Base-by-base conservation (phyloP, 768 basidiomycete species). In the Auricularia auricula-judae region DNA sequence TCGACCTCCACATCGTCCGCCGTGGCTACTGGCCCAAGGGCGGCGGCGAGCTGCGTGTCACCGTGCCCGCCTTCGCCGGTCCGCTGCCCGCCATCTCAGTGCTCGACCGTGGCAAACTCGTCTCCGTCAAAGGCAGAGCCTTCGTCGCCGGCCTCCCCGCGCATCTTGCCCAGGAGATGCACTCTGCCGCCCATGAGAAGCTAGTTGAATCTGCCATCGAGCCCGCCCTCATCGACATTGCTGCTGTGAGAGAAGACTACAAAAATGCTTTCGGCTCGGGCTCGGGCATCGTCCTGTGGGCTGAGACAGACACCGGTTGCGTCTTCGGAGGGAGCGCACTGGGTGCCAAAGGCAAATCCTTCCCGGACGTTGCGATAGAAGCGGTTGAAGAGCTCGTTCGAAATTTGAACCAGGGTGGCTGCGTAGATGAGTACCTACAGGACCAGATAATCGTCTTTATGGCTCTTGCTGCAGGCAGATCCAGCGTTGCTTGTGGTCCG, bases 361-460 rank as follows among this genome's bases (percentile, higher is more conserved):
- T 84, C 0, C 73, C 72, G 61, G 66, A 67, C 2, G 80, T 88
- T 8, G 91, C 89, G 18, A 94, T 78, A 53, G 79, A 80, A 64
- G 89, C 89, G 21, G 89, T 86, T 2, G 70, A 76, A 14, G 83
- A 86, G 66, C 72, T 91, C 8, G 69, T 83, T 42, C 76, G 76
- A 65, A 88, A 84, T 59, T 69, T 91, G 64, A 72, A 78, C 12
- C 79, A 82, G n/a, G 86, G 80, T 4, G 88, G 88, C 35, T 88
- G 86, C 67, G 85, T 91, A 1, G 90, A 92, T 66, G 89, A 82
- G 65, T 76, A 81, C 70, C 64, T 83, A 69, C 82, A 88, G 80
- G 90, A 92, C 72, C 89, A 91, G 70, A 85, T 91, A 21, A 84
- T 91, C 58, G 81, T 91, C 43, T 86, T 89, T 70, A 82, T 91